These are phyloP conservation scores for Heterobasidion occidentale DNA, from an alignment of 1,284 basidiomycete species.

Conservation along the genomic window DNA sequence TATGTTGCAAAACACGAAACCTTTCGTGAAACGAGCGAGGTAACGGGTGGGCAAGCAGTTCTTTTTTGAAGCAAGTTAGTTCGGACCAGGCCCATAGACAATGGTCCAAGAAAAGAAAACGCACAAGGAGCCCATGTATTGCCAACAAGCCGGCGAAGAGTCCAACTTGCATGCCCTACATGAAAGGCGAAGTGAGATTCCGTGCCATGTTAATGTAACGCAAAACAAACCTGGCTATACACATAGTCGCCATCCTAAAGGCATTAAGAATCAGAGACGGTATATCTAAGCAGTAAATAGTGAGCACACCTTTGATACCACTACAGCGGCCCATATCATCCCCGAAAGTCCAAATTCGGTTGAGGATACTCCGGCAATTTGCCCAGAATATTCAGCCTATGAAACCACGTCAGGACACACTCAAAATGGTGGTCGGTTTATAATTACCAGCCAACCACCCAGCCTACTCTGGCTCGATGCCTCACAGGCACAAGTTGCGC, in stretches of 20 bases:
- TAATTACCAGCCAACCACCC: conserved; percentile 63
- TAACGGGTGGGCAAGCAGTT: conserved; percentile 80
- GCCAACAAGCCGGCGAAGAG: conserved; percentile 66
- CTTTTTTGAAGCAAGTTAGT: conserved; percentile 20
- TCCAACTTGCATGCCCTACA: conserved; percentile 65
- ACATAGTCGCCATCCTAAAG: conserved; percentile 42
- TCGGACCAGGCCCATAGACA: no score
- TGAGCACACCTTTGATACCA: conserved; percentile 37
- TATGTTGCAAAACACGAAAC: conserved; percentile 85
- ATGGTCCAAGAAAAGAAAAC: conserved; percentile 15
- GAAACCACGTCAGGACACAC: conserved; percentile 60
- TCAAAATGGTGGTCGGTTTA: not conserved
- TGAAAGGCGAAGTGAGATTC: conserved; percentile 20
- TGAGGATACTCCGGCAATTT: conserved; percentile 77
- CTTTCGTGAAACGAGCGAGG: conserved; percentile 71
- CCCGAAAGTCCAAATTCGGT: conserved; percentile 85
- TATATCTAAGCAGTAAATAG: not conserved
- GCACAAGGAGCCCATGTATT: conserved; percentile 62
- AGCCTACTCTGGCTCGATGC: conserved; percentile 52
- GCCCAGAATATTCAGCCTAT: conserved; percentile 88
- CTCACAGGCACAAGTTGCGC: conserved; percentile 66
- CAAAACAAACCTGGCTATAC: conserved; percentile 1
- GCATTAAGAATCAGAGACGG: not conserved
- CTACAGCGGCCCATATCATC: conserved; percentile 86
- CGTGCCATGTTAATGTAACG: not conserved